These are phyloP conservation scores for Phellopilus nigrolimitatus DNA, from an alignment of 1,284 basidiomycete genomes.

Conservation along the genomic window DNA sequence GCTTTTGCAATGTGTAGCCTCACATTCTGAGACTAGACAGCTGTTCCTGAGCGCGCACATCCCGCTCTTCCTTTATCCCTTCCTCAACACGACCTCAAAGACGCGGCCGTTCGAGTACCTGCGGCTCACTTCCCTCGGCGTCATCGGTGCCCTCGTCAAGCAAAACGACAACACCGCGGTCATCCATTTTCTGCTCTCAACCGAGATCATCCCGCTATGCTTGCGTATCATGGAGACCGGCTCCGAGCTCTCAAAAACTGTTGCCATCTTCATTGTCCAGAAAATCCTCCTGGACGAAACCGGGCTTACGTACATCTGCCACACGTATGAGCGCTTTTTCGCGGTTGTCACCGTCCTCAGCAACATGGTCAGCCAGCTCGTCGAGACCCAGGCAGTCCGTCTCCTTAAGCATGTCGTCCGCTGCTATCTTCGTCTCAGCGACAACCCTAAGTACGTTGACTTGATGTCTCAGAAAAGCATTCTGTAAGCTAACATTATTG, in stretches of 20 bases:
- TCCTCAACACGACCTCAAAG: slow-evolving; percentile 98
- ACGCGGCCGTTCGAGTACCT: slow-evolving; percentile 99
- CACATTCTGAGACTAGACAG: slow-evolving; percentile 89
- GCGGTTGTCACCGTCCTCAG: slow-evolving; percentile 97
- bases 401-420: slow-evolving; percentile 97
- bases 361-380: slow-evolving; percentile 97
- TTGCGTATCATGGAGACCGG: slow-evolving; percentile 99
- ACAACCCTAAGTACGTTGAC: slow-evolving; percentile 79
- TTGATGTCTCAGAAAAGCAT: background rate
- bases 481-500: slow-evolving; percentile 13
- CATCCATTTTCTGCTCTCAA: slow-evolving; percentile 98
- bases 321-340: slow-evolving; percentile 99
- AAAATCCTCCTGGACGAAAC: slow-evolving; percentile 99
- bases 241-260: slow-evolving; percentile 98
- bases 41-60: slow-evolving; percentile 94
- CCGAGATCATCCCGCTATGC: slow-evolving; percentile 99
- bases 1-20: slow-evolving; percentile 95
- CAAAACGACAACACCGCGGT: slow-evolving; percentile 99
- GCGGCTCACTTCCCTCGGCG: slow-evolving; percentile 93
- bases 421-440: slow-evolving; percentile 94
- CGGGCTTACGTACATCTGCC: slow-evolving; percentile 97
- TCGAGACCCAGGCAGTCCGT: slow-evolving; percentile 96
- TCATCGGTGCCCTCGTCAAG: slow-evolving; percentile 99
- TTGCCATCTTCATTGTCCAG: slow-evolving; percentile 99
- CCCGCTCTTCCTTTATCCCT: slow-evolving; percentile 97